Evolutionary conservation across 2,329 filamentous ascomycete genomes (phyloP), one percentile per base, ranked within the genome.

Genomic region (Fusarium pseudoanthophilum): DNA sequence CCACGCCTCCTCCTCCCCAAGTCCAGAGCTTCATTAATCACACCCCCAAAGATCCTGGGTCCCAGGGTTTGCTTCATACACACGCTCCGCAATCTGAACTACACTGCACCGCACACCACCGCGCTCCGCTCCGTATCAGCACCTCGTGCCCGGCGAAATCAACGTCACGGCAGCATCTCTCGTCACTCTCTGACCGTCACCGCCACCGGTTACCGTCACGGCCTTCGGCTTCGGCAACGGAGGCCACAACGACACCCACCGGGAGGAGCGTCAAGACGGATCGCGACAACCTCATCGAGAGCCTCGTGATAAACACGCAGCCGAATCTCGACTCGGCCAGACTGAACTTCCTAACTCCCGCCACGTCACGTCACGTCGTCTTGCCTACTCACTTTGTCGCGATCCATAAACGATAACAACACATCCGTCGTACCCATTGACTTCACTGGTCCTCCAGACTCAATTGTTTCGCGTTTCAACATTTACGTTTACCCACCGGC

Each of bases 11-110:
- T 69, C 73, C 81, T 71, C 65, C 72, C 74, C 57, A 74, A 69
- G 77, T 78, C 75, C 78, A 80, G 77, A 76, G 63, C 74, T 71
- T 74, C 73, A 82, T 83, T 83, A 83, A 82, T 81, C 82, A 83
- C 81, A 83, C 81, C 80, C 81, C 81, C 81, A 78, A 76, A 78
- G 75, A 78, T 78, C 76, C 76, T 75, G 72, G 76, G 71, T 68
- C 74, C 64, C 75, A 77, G 76, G 75, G 75, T 76, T 76, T 77
- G 75, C 75, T 77, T 78, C 68, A 71, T 77, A 73, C 69, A 72
- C 69, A 75, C 74, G 74, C 72, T 75, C 73, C 68, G 75, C 75
- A 77, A 73, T 76, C 75, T 75, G 73, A 75, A 77, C 65, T 68
- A 67, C 67, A 75, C 67, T 70, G 72, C 74, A 67, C 65, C 58